These are phyloP conservation scores for Sanghuangporus sanghuang DNA, from an alignment of 1,284 basidiomycete species.

Conservation along the genomic window DNA sequence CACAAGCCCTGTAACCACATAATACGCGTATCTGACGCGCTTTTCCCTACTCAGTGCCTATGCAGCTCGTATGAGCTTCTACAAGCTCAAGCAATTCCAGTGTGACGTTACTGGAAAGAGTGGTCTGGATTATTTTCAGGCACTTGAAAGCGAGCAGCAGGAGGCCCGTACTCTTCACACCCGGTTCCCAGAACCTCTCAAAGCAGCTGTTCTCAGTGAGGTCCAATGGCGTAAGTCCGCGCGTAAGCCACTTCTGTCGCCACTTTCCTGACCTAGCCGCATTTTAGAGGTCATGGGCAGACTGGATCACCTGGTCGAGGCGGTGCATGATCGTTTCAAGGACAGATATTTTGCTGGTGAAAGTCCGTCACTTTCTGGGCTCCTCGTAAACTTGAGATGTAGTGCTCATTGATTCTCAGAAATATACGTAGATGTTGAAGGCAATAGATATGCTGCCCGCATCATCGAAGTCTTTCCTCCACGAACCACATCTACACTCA, in stretches of 20 bases:
- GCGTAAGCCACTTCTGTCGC: conserved; percentile 17
- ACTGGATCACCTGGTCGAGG: conserved; percentile 90
- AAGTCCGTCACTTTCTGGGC: conserved; percentile 47
- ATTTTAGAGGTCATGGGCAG: conserved; percentile 88
- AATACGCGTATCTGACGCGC: conserved; percentile 23
- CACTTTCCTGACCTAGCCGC: conserved; percentile 19
- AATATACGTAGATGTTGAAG: conserved; percentile 78
- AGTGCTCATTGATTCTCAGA: conserved; percentile 38
- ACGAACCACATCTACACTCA: conserved; percentile 31
- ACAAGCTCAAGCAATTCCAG: conserved; percentile 89
- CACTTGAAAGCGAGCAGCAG: conserved; percentile 84
- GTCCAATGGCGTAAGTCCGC: conserved; percentile 90
- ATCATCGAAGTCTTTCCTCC: conserved; percentile 74
- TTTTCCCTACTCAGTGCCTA: conserved; percentile 61
- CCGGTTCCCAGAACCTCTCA: conserved; percentile 89
- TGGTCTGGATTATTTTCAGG: conserved; percentile 90
- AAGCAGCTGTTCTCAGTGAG: conserved; percentile 83
- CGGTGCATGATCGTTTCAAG: conserved; percentile 92
- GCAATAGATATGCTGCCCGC: conserved; percentile 76
- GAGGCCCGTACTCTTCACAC: conserved; percentile 86
- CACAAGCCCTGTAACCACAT: conserved; percentile 12
- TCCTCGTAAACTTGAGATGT: conserved; percentile 18
- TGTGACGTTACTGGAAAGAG: conserved; percentile 95
- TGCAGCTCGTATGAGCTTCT: conserved; percentile 88
- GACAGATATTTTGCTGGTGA: conserved; percentile 91